These are phyloP conservation scores for Hymenotorrendiella dingleyae DNA, from an alignment of 2,329 filamentous ascomycete species.

Conservation along the genomic window DNA sequence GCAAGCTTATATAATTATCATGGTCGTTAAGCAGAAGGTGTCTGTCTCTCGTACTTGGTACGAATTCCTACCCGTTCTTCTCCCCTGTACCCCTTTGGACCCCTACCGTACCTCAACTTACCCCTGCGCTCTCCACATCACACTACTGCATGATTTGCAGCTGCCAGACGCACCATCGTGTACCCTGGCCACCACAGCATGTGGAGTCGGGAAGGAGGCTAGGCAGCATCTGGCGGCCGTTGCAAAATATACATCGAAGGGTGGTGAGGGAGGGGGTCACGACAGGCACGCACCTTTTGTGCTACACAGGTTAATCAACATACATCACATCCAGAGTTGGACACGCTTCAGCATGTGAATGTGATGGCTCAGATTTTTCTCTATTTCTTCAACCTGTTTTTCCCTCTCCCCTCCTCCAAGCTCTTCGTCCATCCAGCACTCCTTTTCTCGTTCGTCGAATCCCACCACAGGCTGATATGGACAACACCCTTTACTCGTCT, in stretches of 20 bases:
- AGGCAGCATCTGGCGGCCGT: too few species aligned
- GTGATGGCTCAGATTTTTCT: slow-evolving; percentile 3
- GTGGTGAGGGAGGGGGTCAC: neutral
- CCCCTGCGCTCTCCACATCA: slow-evolving; percentile 7
- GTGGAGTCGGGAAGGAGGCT: too few species aligned
- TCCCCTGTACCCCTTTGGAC: neutral
- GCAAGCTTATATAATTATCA: neutral
- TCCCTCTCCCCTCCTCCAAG: too few species aligned
- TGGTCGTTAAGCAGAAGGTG: neutral
- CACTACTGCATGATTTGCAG: slow-evolving; percentile 10
- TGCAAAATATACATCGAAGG: neutral
- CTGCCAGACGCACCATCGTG: neutral
- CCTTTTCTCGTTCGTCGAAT: too few species aligned
- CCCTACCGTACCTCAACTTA: neutral
- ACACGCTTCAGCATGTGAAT: slow-evolving; percentile 7
- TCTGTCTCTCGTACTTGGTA: neutral
- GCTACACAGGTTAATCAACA: neutral
- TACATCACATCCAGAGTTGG: neutral
- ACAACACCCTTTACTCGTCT: too few species aligned
- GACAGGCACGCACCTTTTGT: neutral
- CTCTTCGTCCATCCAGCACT: too few species aligned
- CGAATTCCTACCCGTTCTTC: neutral
- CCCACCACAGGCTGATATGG: too few species aligned
- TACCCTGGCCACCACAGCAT: neutral
- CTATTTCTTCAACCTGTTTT: too few species aligned